These are phyloP conservation scores for Cicer cuneatum DNA, from an alignment of 306 rosid genomes.

Conservation along the genomic window DNA sequence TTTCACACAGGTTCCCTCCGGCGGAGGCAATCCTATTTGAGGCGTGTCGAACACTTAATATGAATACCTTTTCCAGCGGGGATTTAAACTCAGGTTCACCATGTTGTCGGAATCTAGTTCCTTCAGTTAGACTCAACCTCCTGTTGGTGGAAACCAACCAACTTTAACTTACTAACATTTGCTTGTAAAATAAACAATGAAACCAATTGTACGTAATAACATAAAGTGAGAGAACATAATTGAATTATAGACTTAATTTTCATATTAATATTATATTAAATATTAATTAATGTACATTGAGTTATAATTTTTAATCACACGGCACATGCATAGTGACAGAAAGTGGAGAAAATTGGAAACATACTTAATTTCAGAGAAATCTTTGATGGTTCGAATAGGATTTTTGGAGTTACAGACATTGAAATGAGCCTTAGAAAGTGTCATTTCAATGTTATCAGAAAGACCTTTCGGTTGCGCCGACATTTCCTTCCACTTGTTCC, in stretches of 20 bases:
- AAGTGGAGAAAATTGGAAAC: constrained; percentile 15
- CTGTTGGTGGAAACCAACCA: no score
- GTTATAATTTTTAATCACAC: background rate
- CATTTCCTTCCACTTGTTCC: constrained; percentile 74
- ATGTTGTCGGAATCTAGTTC: no score
- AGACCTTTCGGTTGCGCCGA: constrained; percentile 72
- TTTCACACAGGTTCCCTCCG: no score
- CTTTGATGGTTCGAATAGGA: constrained; percentile 70
- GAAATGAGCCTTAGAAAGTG: constrained; percentile 79
- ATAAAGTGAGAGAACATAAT: background rate
- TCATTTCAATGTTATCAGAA: constrained; percentile 67
- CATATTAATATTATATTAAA: background rate
- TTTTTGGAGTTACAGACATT: constrained; percentile 70
- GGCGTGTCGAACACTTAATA: no score
- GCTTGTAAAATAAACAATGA: background rate
- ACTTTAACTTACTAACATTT: no score
- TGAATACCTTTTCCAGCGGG: no score
- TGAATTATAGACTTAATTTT: background rate
- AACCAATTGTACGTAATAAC: background rate
- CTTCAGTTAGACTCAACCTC: no score
- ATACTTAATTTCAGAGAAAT: constrained; percentile 79
- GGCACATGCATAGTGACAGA: background rate
- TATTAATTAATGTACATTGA: background rate
- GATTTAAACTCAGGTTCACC: no score
- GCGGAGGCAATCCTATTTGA: no score